phyloP scores from a whole-genome alignment of 176 grass and related monocot species.

The Phoenix roebelenii region DNA sequence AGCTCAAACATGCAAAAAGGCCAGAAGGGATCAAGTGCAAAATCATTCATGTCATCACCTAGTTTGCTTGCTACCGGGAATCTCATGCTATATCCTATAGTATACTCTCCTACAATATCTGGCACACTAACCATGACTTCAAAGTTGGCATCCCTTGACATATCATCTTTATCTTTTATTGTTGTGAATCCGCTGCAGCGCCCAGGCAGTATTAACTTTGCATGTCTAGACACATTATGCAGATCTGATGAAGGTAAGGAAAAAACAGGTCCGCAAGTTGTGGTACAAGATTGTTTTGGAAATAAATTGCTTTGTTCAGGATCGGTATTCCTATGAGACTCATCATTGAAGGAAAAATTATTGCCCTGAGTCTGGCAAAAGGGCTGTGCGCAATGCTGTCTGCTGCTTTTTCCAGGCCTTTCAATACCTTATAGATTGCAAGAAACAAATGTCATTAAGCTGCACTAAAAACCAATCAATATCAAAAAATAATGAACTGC shows the following conservation, averaged over 20 bases:
- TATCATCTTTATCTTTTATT: slow-evolving; percentile 22
- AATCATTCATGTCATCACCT: slow-evolving; percentile 15
- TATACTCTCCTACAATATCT: slow-evolving; percentile 23
- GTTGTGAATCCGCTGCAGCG: slow-evolving; percentile 25
- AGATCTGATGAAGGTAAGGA: slow-evolving; percentile 40
- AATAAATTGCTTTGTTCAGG: slow-evolving; percentile 36
- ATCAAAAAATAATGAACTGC: too few species aligned
- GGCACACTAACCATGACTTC: slow-evolving; percentile 20
- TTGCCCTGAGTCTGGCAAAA: slow-evolving; percentile 32
- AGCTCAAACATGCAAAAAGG: slow-evolving; percentile 98
- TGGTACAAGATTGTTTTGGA: slow-evolving; percentile 23
- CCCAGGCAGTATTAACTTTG: slow-evolving; percentile 31
- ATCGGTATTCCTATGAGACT: slow-evolving; percentile 12
- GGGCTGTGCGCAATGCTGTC: slow-evolving; percentile 20
- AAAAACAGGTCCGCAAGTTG: slow-evolving; percentile 3
- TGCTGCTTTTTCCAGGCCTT: background rate
- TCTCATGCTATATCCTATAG: slow-evolving; percentile 19
- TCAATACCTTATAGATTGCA: background rate
- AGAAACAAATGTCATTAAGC: too few species aligned
- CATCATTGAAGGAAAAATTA: slow-evolving; percentile 29
- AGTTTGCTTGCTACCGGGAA: slow-evolving; percentile 16
- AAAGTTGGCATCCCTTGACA: slow-evolving; percentile 19
- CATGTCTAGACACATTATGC: slow-evolving; percentile 46
- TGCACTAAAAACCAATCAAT: too few species aligned
- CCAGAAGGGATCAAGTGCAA: slow-evolving; percentile 75